Evolutionary conservation across 306 rosid species (phyloP), one percentile per base, ranked within the genome.

Genomic region (Oemleria cerasiformis): DNA sequence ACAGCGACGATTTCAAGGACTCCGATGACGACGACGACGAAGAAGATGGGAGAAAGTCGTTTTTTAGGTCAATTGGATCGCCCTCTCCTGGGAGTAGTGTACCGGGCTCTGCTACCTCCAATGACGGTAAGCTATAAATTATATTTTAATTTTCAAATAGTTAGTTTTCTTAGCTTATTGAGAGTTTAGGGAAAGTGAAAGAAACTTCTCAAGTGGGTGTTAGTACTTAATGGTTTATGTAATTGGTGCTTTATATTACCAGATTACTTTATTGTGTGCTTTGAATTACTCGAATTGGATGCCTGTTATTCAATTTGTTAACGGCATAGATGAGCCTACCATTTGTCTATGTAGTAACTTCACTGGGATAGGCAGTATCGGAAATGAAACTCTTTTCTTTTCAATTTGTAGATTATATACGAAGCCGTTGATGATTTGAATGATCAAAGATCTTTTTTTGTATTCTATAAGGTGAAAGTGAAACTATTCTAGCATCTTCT

Each of bases 71-170:
- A 12, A 25, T 73, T 23, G 86, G 87, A 0, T 78, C 90, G 19
- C 90, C 90, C 41, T 86, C 87, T 34, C 86, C 86, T 6, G 78
- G 82, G 54, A 83, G 85, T 67, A 78, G 83, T 43, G 72, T 65
- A 56, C 78, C 72, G 25, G 85, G 85, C 44, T 82, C 90, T 20
- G 85, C 78, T 23, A 34, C 84, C 40, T 83, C 87, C 77, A 78
- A 65, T 47, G 83, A 83, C 63, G 90, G 90, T 68, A 76, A 65
- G 81, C 65, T 51, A 20, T 44, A 6, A 6, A 14, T 9, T 56
- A 2, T 19, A 21, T 36, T 23, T 20, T 13, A 5, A 20, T 66
- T 71, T 65, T 65, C 9, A 2, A 64, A 51, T 53, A 34, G 30
- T 25, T 54, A 5, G 14, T 5, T 38, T 7, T 17, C 4, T 60